These are phyloP conservation scores for Aspergillus tamarii DNA, from an alignment of 2,329 filamentous ascomycete genomes.

Conservation along the genomic window DNA sequence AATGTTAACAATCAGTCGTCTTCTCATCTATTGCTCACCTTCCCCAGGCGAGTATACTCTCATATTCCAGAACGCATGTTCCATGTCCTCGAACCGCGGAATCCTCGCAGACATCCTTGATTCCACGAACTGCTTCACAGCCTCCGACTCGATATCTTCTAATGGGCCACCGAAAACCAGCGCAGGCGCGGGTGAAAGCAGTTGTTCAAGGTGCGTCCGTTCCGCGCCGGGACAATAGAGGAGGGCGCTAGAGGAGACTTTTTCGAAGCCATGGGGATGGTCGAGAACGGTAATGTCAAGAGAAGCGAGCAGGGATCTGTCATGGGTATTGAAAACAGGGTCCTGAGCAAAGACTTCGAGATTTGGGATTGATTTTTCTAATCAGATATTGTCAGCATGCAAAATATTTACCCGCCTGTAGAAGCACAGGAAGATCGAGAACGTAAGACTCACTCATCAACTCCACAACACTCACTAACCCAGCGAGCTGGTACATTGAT, in stretches of 20 bases:
- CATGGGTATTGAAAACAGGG: constrained; percentile 55
- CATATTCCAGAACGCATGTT: constrained; percentile 44
- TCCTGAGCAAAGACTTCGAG: constrained; percentile 53
- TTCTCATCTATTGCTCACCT: constrained; percentile 1
- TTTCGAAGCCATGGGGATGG: constrained; percentile 57
- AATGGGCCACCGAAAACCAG: constrained; percentile 61
- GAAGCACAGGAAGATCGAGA: background rate
- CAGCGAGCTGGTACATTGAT: constrained; percentile 46
- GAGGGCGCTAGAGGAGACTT: constrained; percentile 54
- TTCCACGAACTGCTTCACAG: constrained; percentile 25
- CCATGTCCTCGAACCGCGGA: constrained; percentile 34
- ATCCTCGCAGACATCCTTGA: constrained; percentile 29
- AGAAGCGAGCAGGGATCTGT: constrained; percentile 40
- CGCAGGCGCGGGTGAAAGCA: constrained; percentile 54
- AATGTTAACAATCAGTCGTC: no score
- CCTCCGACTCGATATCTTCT: constrained; percentile 34
- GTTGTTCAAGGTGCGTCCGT: constrained; percentile 54
- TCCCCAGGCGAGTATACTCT: constrained; percentile 34
- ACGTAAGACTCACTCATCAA: constrained; percentile 27
- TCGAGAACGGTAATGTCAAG: constrained; percentile 42
- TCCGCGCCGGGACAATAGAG: constrained; percentile 65
- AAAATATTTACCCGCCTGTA: background rate
- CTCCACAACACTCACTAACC: constrained; percentile 35
- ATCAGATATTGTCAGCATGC: background rate
- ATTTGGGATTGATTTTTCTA: constrained; percentile 6